phyloP scores from a whole-genome alignment of 768 basidiomycete species.

The Auricularia heimuer region DNA sequence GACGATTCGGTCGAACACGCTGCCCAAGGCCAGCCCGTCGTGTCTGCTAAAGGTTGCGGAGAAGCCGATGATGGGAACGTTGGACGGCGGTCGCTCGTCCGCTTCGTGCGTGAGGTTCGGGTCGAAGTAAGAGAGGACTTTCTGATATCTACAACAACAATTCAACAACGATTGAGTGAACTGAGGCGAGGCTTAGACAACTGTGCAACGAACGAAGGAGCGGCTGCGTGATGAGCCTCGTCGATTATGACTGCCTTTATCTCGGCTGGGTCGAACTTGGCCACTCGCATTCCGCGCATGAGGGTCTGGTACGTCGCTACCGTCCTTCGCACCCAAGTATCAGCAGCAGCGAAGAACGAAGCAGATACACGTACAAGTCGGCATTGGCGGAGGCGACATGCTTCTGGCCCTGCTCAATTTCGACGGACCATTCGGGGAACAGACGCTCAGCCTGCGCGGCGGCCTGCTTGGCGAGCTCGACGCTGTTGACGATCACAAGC shows the following conservation, averaged over 20 bases:
- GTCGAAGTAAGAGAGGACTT: conserved; percentile 78
- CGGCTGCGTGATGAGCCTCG: conserved; percentile 93
- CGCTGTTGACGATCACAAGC: conserved; percentile 78
- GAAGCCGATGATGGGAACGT: conserved; percentile 82
- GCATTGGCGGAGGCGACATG: conserved; percentile 69
- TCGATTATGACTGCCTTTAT: conserved; percentile 79
- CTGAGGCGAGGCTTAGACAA: neutral
- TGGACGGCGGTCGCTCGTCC: neutral
- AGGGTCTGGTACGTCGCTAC: conserved; percentile 87
- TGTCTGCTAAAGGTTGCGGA: conserved; percentile 92
- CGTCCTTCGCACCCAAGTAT: conserved; percentile 39
- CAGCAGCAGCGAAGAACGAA: neutral
- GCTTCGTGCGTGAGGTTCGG: conserved; percentile 32
- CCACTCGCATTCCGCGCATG: conserved; percentile 45
- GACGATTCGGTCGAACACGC: conserved; percentile 84
- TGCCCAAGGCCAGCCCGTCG: conserved; percentile 80
- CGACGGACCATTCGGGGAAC: conserved; percentile 68
- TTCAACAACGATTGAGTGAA: neutral
- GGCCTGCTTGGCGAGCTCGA: conserved; percentile 85
- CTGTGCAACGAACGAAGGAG: conserved; percentile 64
- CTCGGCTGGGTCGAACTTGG: conserved; percentile 59
- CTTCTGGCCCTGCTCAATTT: conserved; percentile 82
- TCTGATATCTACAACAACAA: conserved; percentile 51
- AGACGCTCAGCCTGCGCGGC: conserved; percentile 57
- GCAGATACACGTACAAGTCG: conserved; percentile 56